Evolutionary conservation across 306 rosid genomes (phyloP), one percentile per base, ranked within the genome.

Genomic region (Crataegus laevigata): DNA sequence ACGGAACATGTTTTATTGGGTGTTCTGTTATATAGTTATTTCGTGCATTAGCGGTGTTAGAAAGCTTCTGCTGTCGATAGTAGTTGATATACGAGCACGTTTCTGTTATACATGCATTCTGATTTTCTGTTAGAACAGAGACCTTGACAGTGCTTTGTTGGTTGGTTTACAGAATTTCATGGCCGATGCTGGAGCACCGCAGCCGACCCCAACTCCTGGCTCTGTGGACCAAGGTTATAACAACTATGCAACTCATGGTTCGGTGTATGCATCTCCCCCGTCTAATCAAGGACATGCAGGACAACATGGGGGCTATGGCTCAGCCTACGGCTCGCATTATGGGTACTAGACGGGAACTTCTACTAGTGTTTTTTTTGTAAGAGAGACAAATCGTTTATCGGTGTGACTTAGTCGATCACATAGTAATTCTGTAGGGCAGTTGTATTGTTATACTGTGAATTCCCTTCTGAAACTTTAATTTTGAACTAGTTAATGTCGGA

Each of bases 191-290:
- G 97, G 88, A 11, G 91, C 88, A 38, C 78, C 57, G 55, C 77
- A 36, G 70, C 96, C 85, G 80, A 71, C 85, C 8, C 99, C 88
- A 72, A 58, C 89, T 18, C 82, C 84, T 22, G 92, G 82, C 12
- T 40, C 90, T 18, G 69, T 91, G 43, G 96, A 90, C 45, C 98
- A 89, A 87, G 94, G 96, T 47, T 90, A 89, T 80, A 92, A 85
- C 82, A 79, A 96, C 51, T 92, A 92, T 70, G 79, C 85, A 22
- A 84, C 84, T 72, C 96, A 90, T 71, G 88, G 83, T 79, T 91
- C 97, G 22, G 89, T 94, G 28, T 92, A 92, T 81, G 78, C 92
- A 1, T 92, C 97, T 64, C 97, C 97, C 17, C 96, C 97, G 19
- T 75, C 96, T 79, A 90, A 89, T 69, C 88, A 84, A 28, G 94